Evolutionary conservation across 1,284 basidiomycete genomes (phyloP).

Genomic region (Malassezia restricta): DNA sequence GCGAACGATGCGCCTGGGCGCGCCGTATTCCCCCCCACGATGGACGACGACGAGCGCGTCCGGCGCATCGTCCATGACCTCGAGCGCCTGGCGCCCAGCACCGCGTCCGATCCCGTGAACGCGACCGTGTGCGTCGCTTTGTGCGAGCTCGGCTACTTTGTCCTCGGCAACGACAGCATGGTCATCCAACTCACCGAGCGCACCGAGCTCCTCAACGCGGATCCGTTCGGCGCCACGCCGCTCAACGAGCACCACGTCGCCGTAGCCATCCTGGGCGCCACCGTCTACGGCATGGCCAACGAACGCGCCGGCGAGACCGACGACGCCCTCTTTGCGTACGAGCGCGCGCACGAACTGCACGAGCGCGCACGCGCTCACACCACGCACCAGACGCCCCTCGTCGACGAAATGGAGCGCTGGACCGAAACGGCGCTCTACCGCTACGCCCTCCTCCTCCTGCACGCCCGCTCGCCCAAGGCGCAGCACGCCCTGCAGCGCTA

Average conservation of each 20-base stretch:
- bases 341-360: constrained; percentile 37
- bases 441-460: constrained; percentile 34
- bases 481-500: constrained; percentile 37
- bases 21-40: constrained; percentile 27
- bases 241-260: constrained; percentile 17
- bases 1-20: constrained; percentile 20
- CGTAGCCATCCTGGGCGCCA: background rate
- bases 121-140: constrained; percentile 19
- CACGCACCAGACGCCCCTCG: constrained; percentile 23
- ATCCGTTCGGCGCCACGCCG: background rate
- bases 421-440: constrained; percentile 40
- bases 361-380: constrained; percentile 35
- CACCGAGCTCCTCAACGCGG: constrained; percentile 17
- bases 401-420: constrained; percentile 44
- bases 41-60: constrained; percentile 19
- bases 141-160: constrained; percentile 30
- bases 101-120: constrained; percentile 12
- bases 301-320: constrained; percentile 26
- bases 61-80: constrained; percentile 22
- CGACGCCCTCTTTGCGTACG: constrained; percentile 34
- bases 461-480: constrained; percentile 19
- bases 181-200: constrained; percentile 29
- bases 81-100: background rate
- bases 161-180: constrained; percentile 34
- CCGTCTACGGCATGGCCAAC: constrained; percentile 26